A percentile compares a stretch with the other conserved stretches of the same genome.
These are phyloP conservation scores for Porphyrellus cyaneotinctus DNA, from an alignment of 768 basidiomycete species.

Conservation along the genomic window DNA sequence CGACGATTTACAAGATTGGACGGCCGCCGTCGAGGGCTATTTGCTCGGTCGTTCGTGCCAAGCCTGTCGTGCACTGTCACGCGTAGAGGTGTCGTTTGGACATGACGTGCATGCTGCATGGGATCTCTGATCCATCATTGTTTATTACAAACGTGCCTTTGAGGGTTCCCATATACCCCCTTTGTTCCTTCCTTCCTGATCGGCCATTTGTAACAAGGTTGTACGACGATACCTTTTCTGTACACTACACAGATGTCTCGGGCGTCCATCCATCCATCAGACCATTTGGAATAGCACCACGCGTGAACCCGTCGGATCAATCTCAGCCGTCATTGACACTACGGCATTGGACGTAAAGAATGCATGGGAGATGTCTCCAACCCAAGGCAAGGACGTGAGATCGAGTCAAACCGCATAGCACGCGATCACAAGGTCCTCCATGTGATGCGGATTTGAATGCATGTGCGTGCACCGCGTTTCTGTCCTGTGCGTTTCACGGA, in stretches of 20 bases:
- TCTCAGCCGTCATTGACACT: too few species aligned
- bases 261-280: neutral
- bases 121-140: conserved; percentile 17
- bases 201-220: neutral
- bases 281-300: too few species aligned
- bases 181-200: neutral
- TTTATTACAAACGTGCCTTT: neutral
- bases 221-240: neutral
- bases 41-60: conserved; percentile 11
- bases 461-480: too few species aligned
- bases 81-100: conserved; percentile 16
- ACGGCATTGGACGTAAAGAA: too few species aligned
- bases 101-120: conserved; percentile 19
- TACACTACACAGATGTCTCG: neutral
- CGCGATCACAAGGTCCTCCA: too few species aligned
- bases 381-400: too few species aligned
- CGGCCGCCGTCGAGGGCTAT: conserved; percentile 18
- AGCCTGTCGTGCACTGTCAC: conserved; percentile 17
- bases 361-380: too few species aligned
- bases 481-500: too few species aligned
- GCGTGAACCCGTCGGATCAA: neutral
- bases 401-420: too few species aligned
- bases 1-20: conserved; percentile 31
- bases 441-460: too few species aligned
- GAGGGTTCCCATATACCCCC: neutral